Evolutionary conservation across 129 eudicot genomes (phyloP).

Genomic region (Escallonia rubra): DNA sequence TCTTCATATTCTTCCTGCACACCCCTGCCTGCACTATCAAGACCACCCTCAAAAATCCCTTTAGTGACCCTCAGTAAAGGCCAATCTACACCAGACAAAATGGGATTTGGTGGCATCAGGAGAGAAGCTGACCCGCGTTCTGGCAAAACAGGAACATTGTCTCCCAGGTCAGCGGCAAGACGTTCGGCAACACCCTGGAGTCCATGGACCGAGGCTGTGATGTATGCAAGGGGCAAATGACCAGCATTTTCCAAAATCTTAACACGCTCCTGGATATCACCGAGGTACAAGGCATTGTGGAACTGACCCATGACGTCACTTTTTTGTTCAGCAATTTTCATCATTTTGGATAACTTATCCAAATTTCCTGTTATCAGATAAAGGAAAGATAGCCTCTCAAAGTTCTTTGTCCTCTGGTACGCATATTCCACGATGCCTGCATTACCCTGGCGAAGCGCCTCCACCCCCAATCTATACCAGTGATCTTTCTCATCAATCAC

Average conservation of each 20-base stretch:
- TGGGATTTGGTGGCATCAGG: slow-evolving; percentile 38
- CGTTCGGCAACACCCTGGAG: slow-evolving; percentile 11
- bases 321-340: slow-evolving; percentile 17
- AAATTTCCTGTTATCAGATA: slow-evolving; percentile 17
- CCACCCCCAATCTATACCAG: slow-evolving; percentile 19
- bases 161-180: slow-evolving; percentile 12
- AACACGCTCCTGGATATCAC: slow-evolving; percentile 13
- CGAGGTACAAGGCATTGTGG: slow-evolving; percentile 17
- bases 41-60: slow-evolving; percentile 39
- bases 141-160: slow-evolving; percentile 9
- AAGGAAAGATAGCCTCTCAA: slow-evolving; percentile 21
- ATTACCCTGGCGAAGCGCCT: slow-evolving; percentile 25
- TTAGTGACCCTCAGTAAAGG: slow-evolving; percentile 40
- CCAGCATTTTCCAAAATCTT: slow-evolving; percentile 21
- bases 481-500: slow-evolving; percentile 19
- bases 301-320: slow-evolving; percentile 24
- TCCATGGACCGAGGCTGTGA: slow-evolving; percentile 16
- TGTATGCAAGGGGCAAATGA: slow-evolving; percentile 17
- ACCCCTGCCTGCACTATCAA: slow-evolving; percentile 27
- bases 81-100: slow-evolving; percentile 43
- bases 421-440: slow-evolving; percentile 19
- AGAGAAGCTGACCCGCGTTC: slow-evolving; percentile 21
- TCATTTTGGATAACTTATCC: slow-evolving; percentile 17
- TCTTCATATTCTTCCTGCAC: slow-evolving; percentile 41
- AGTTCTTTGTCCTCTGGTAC: slow-evolving; percentile 20